A percentile compares a stretch with the other conserved stretches of the same genome.
phyloP scores from a whole-genome alignment of 2,329 filamentous ascomycete genomes.

The Ramularia collo-cygni region DNA sequence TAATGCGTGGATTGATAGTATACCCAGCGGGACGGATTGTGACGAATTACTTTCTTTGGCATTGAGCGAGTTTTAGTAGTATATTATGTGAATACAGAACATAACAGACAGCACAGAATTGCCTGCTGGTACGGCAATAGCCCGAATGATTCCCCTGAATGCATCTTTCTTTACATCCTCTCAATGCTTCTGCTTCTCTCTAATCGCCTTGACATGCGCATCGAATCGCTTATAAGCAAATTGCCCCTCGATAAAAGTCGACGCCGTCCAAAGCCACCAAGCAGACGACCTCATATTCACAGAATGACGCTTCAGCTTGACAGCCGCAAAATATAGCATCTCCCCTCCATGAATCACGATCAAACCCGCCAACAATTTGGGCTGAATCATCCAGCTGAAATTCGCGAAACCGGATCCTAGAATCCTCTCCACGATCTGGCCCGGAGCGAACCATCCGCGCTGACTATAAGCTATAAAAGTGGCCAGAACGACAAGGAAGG shows the following conservation, averaged over 20 bases:
- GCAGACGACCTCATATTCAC: conserved; percentile 41
- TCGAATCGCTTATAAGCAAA: conserved; percentile 44
- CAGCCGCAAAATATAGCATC: conserved; percentile 41
- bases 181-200: conserved; percentile 35
- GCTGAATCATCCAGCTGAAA: conserved; percentile 54
- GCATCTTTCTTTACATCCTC: background rate
- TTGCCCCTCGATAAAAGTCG: conserved; percentile 48
- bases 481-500: conserved; percentile 50
- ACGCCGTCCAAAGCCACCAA: conserved; percentile 51
- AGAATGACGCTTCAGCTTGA: conserved; percentile 45
- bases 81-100: too few relatives aligned
- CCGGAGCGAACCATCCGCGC: conserved; percentile 48
- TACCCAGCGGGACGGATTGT: background rate
- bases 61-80: too few relatives aligned
- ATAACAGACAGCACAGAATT: too few relatives aligned
- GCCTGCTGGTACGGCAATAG: too few relatives aligned
- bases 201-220: conserved; percentile 36
- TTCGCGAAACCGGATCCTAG: conserved; percentile 51
- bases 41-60: too few relatives aligned
- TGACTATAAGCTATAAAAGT: conserved; percentile 48
- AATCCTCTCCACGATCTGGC: conserved; percentile 33
- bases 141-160: too few relatives aligned
- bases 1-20: background rate
- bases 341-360: conserved; percentile 61
- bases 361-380: conserved; percentile 52